These are phyloP conservation scores for Fusarium circinatum DNA, from an alignment of 2,329 filamentous ascomycete species.

Conservation along the genomic window DNA sequence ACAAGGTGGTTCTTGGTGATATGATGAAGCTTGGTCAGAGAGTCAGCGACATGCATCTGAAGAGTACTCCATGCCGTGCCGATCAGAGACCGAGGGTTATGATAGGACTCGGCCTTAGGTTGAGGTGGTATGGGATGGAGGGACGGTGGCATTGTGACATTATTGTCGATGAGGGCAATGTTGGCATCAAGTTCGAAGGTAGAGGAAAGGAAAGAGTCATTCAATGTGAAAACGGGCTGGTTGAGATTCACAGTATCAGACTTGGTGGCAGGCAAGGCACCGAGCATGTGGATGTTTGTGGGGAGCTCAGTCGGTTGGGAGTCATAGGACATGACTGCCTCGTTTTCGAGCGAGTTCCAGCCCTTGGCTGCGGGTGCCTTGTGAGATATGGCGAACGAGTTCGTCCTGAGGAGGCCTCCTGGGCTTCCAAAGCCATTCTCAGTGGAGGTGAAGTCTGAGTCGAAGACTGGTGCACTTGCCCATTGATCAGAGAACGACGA, in stretches of 20 bases:
- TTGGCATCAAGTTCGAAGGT: conserved; percentile 51
- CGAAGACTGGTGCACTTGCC: conserved; percentile 53
- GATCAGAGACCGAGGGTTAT: conserved; percentile 51
- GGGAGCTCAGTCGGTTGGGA: conserved; percentile 55
- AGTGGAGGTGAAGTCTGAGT: conserved; percentile 59
- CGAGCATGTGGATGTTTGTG: conserved; percentile 53
- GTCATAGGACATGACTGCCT: conserved; percentile 43
- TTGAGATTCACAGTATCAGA: conserved; percentile 47
- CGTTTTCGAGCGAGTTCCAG: conserved; percentile 43
- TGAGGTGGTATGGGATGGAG: conserved; percentile 24
- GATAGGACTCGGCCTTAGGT: conserved; percentile 42
- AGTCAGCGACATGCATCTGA: conserved; percentile 57
- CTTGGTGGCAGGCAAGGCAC: conserved; percentile 44
- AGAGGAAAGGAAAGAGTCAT: conserved; percentile 47
- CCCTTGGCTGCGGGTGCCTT: conserved; percentile 40
- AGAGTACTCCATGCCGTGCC: conserved; percentile 57
- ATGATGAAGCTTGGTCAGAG: conserved; percentile 55
- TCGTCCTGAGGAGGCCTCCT: conserved; percentile 43
- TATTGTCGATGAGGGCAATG: conserved; percentile 49
- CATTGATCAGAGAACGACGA: conserved; percentile 56
- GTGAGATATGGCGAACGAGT: conserved; percentile 36
- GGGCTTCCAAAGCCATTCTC: conserved; percentile 53
- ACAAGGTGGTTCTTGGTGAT: conserved; percentile 56
- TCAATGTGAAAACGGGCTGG: conserved; percentile 51
- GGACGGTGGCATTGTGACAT: conserved; percentile 34